Percentiles rank a stretch among this genome's conserved stretches.
Evolutionary conservation across 768 basidiomycete genomes (phyloP).

Genomic region (Harrya chromipes): DNA sequence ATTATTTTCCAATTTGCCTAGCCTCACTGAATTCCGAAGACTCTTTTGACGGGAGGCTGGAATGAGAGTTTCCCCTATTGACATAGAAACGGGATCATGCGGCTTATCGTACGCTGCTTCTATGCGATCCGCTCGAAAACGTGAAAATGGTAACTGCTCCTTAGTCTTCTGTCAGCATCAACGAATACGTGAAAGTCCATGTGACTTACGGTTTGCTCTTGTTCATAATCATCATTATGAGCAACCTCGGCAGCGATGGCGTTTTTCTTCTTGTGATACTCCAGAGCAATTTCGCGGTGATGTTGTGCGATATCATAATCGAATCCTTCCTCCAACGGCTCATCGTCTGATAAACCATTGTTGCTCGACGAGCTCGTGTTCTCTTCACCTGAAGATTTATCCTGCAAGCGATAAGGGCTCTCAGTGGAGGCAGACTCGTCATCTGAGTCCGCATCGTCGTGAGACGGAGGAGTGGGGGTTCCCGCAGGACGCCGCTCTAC

Average conservation of each 20-base stretch:
- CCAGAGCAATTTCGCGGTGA: slow-evolving; percentile 71
- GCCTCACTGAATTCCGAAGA: slow-evolving; percentile 49
- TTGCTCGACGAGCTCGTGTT: slow-evolving; percentile 20
- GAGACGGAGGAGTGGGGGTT: slow-evolving; percentile 10
- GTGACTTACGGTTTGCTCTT: slow-evolving; percentile 42
- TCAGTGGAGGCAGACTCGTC: slow-evolving; percentile 54
- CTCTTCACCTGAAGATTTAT: slow-evolving; percentile 22
- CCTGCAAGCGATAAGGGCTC: slow-evolving; percentile 31
- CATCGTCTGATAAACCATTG: slow-evolving; percentile 35
- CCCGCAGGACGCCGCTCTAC: slow-evolving; percentile 57
- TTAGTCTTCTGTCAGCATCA: slow-evolving; percentile 24
- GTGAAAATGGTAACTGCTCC: slow-evolving; percentile 54
- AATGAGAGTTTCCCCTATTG: slow-evolving; percentile 40
- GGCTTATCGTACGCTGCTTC: slow-evolving; percentile 47
- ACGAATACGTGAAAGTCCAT: slow-evolving; percentile 1
- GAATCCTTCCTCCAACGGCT: slow-evolving; percentile 44
- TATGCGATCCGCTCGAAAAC: slow-evolving; percentile 60
- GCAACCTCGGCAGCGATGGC: slow-evolving; percentile 52
- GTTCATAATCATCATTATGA: slow-evolving; percentile 39
- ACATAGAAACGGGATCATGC: slow-evolving; percentile 33
- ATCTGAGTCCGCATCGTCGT: slow-evolving; percentile 52
- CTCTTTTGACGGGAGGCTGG: slow-evolving; percentile 46
- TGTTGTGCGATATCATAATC: slow-evolving; percentile 64
- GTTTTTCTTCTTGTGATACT: slow-evolving; percentile 62
- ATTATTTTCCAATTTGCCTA: slow-evolving; percentile 54